Percentiles rank a stretch among this genome's conserved stretches.
phyloP scores from a whole-genome alignment of 768 basidiomycete species.

The Neoboletus magnificus region DNA sequence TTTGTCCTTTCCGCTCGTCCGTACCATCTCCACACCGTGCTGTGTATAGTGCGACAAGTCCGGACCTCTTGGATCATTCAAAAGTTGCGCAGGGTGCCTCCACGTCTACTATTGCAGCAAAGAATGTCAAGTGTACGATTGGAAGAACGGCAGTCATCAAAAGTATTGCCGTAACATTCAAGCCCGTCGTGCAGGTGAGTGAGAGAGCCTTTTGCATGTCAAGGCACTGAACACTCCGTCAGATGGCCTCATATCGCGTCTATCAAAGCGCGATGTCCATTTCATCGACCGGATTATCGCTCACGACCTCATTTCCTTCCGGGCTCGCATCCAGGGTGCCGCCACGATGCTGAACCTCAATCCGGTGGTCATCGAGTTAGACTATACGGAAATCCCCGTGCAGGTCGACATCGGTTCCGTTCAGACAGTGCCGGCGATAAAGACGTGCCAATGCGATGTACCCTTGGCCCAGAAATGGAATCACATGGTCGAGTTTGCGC shows the following conservation, averaged over 20 bases:
- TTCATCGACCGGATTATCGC: slow-evolving; percentile 26
- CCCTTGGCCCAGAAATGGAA: slow-evolving; percentile 24
- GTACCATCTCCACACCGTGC: background rate
- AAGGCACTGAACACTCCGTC: background rate
- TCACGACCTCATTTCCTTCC: slow-evolving; percentile 16
- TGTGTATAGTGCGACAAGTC: slow-evolving; percentile 22
- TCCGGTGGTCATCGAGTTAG: slow-evolving; percentile 24
- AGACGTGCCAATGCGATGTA: slow-evolving; percentile 23
- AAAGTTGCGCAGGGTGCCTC: slow-evolving; percentile 27
- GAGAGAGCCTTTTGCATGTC: background rate
- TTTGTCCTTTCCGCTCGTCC: background rate
- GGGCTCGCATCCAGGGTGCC: slow-evolving; percentile 16
- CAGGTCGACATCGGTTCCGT: slow-evolving; percentile 16
- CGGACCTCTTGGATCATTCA: slow-evolving; percentile 25
- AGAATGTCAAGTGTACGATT: slow-evolving; percentile 31
- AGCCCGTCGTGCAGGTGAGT: slow-evolving; percentile 23
- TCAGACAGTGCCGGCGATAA: slow-evolving; percentile 2
- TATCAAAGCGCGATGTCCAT: slow-evolving; percentile 21
- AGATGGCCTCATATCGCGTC: slow-evolving; percentile 22
- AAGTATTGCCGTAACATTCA: slow-evolving; percentile 28
- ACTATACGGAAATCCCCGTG: slow-evolving; percentile 23
- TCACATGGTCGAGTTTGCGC: slow-evolving; percentile 28
- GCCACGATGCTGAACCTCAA: background rate
- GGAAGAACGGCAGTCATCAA: slow-evolving; percentile 28
- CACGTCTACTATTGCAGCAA: slow-evolving; percentile 31